Evolutionary conservation across 805 yeast genomes (phyloP).

Genomic region (Pichia californica): DNA sequence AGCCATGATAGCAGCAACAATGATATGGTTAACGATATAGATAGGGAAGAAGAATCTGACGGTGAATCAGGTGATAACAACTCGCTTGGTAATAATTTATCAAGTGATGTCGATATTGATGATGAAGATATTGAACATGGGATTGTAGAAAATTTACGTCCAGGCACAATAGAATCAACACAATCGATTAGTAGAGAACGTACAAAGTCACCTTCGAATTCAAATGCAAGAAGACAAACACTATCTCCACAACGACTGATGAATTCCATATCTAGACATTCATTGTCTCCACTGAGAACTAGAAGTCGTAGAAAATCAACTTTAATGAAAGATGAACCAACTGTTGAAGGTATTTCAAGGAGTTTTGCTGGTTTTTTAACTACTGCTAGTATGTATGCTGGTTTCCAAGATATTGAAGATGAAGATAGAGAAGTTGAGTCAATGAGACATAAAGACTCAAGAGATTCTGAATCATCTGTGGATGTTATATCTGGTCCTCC

Average conservation of each 20-base stretch:
- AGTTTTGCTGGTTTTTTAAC: conserved; percentile 51
- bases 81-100: too few species aligned
- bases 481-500: conserved; percentile 8
- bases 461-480: neutral
- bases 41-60: neutral
- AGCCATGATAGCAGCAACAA: neutral
- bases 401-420: conserved; percentile 29
- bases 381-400: conserved; percentile 49
- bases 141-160: neutral
- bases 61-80: too few species aligned
- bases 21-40: neutral
- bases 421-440: conserved; percentile 22
- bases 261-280: conserved; percentile 16
- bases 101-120: neutral
- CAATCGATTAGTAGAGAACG: neutral
- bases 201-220: neutral
- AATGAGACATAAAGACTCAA: neutral
- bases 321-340: conserved; percentile 3
- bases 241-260: conserved; percentile 22
- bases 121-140: neutral
- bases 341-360: conserved; percentile 38
- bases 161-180: neutral
- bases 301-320: neutral
- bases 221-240: conserved; percentile 13
- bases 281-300: conserved; percentile 10